Conservation (phyloP, 345 rosid species). For the Pugionium cornutum region DNA sequence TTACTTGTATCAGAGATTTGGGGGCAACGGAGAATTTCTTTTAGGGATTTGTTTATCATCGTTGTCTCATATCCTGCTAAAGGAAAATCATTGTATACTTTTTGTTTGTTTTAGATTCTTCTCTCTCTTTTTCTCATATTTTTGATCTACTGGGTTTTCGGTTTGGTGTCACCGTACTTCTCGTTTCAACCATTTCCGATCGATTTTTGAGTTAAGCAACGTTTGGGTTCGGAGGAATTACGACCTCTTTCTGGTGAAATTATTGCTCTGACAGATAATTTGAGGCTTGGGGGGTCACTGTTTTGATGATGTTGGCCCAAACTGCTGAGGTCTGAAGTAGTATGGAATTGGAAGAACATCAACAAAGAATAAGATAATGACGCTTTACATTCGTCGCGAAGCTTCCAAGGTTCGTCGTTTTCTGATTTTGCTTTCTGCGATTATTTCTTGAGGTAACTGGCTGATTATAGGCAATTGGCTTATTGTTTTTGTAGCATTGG, state of each 20-base stretch:
- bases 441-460: no score
- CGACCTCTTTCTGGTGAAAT: conserved; percentile 22
- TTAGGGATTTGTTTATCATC: conserved; percentile 16
- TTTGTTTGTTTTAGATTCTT: no score
- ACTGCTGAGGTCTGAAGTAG: conserved; percentile 50
- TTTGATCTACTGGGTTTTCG: no score
- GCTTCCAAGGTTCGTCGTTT: not conserved
- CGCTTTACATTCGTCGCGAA: not conserved
- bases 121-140: no score
- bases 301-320: conserved; percentile 49
- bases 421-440: not conserved
- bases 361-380: not conserved
- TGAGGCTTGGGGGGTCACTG: no score
- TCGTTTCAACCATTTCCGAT: no score
- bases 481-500: conserved; percentile 70
- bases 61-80: conserved; percentile 34
- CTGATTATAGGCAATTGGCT: no score
- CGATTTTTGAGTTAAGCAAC: no score
- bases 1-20: no score
- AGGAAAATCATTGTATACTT: conserved; percentile 8
- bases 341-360: conserved; percentile 51
- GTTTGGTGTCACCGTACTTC: no score
- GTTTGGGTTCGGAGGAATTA: no score
- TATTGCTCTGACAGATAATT: no score
- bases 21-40: not conserved